Percentiles rank a stretch among this genome's conserved stretches.
Evolutionary conservation across 2,329 filamentous ascomycete genomes (phyloP).

Genomic region (Didymella exigua): DNA sequence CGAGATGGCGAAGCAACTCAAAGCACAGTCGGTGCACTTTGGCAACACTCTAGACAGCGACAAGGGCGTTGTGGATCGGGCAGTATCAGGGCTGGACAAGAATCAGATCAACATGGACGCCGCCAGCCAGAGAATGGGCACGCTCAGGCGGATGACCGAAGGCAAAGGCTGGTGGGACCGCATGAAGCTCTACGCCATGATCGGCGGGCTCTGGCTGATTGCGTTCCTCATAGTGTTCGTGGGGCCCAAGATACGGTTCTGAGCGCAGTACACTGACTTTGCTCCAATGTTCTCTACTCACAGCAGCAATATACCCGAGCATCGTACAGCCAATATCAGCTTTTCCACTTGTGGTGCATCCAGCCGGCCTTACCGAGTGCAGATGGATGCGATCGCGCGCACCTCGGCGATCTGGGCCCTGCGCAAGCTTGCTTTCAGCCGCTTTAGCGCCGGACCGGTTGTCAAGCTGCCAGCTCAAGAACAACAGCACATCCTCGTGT

Average conservation of each 20-base stretch:
- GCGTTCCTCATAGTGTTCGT: constrained; percentile 82
- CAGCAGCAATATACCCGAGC: constrained; percentile 12
- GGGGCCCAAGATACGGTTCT: constrained; percentile 87
- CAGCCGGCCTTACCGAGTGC: constrained; percentile 1
- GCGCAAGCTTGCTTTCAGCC: constrained; percentile 14
- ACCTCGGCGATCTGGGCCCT: constrained; percentile 20
- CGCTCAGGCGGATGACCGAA: constrained; percentile 79
- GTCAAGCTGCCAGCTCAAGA: constrained; percentile 18
- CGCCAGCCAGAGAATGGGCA: constrained; percentile 77
- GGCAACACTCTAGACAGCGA: constrained; percentile 73
- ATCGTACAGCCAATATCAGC: constrained; percentile 1
- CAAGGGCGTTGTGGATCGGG: constrained; percentile 72
- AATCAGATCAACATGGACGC: constrained; percentile 77
- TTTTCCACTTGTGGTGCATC: neutral
- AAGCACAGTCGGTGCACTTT: constrained; percentile 75
- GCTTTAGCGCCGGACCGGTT: constrained; percentile 15
- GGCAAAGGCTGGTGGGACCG: constrained; percentile 86
- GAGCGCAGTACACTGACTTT: constrained; percentile 7
- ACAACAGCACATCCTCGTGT: constrained; percentile 20
- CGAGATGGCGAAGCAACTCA: constrained; percentile 76
- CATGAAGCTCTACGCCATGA: constrained; percentile 82
- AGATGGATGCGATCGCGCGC: constrained; percentile 4
- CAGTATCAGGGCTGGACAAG: constrained; percentile 76
- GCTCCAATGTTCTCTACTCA: neutral
- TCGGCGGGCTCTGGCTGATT: constrained; percentile 79